A percentile compares a stretch with the other conserved stretches of the same genome.
These are phyloP conservation scores for Kokia cookei DNA, from an alignment of 441 rosid genomes.

Conservation along the genomic window DNA sequence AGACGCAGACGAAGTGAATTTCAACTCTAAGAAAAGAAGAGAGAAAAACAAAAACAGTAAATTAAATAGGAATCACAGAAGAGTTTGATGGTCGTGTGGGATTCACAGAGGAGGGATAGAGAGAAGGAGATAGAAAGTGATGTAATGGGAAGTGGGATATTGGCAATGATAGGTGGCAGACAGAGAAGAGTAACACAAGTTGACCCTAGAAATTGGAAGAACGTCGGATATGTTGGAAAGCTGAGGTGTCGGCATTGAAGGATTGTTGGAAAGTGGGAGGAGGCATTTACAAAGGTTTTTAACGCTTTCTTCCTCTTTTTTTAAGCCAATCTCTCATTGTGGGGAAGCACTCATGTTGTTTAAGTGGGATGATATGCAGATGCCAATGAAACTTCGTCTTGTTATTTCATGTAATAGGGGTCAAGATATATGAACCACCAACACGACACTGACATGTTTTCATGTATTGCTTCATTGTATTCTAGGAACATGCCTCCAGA, in stretches of 20 bases:
- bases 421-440: background rate
- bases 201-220: background rate
- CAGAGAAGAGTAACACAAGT: conserved; percentile 4
- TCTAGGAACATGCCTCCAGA: no score
- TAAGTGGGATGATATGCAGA: background rate
- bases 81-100: background rate
- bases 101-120: no score
- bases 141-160: background rate
- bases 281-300: background rate
- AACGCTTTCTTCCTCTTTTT: background rate
- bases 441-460: no score
- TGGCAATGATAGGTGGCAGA: conserved; percentile 8
- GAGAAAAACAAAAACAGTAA: background rate
- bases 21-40: background rate
- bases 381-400: background rate
- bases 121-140: background rate
- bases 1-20: background rate
- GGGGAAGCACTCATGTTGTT: background rate
- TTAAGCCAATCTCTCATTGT: background rate
- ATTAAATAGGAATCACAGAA: background rate
- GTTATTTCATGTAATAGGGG: background rate
- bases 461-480: no score
- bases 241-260: conserved; percentile 22
- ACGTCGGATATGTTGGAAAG: conserved; percentile 21
- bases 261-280: background rate